phyloP scores from a whole-genome alignment of 2,329 filamentous ascomycete species.

The Huntiella omanensis region DNA sequence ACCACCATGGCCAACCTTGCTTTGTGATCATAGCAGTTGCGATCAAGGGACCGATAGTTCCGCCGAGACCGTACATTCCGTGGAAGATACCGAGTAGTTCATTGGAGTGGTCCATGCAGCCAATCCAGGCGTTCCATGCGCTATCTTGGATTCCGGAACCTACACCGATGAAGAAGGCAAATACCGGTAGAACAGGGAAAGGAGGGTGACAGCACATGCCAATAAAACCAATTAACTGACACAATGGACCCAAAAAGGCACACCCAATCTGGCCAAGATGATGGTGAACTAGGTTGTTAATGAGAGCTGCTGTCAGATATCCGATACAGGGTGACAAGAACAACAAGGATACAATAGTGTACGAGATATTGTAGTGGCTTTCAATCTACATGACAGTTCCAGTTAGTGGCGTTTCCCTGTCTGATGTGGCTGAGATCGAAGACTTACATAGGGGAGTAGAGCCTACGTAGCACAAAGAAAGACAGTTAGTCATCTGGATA shows the following conservation, averaged over 20 bases:
- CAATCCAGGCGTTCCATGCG: constrained; percentile 41
- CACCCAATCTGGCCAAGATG: constrained; percentile 52
- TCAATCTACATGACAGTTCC: constrained; percentile 5
- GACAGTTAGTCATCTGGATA: constrained; percentile 9
- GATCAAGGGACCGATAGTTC: constrained; percentile 47
- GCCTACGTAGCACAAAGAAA: constrained; percentile 18
- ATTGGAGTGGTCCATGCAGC: constrained; percentile 55
- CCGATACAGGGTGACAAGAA: constrained; percentile 49
- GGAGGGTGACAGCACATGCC: constrained; percentile 49
- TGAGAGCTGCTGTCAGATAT: constrained; percentile 42
- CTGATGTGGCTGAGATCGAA: not conserved
- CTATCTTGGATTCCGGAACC: constrained; percentile 51
- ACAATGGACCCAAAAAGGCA: constrained; percentile 42
- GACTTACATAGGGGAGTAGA: constrained; percentile 27
- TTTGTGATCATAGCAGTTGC: constrained; percentile 56
- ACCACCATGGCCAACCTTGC: constrained; percentile 44
- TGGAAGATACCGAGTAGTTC: constrained; percentile 57
- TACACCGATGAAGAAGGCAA: constrained; percentile 47
- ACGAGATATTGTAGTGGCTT: constrained; percentile 39
- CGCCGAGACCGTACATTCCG: constrained; percentile 53
- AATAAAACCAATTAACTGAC: constrained; percentile 46
- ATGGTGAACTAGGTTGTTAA: constrained; percentile 47
- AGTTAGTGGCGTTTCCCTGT: not conserved
- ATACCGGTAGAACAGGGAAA: constrained; percentile 45
- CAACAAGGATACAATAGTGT: constrained; percentile 44